Base-by-base conservation (phyloP, 495 filamentous ascomycete genomes). In the Neurospora discreta region DNA sequence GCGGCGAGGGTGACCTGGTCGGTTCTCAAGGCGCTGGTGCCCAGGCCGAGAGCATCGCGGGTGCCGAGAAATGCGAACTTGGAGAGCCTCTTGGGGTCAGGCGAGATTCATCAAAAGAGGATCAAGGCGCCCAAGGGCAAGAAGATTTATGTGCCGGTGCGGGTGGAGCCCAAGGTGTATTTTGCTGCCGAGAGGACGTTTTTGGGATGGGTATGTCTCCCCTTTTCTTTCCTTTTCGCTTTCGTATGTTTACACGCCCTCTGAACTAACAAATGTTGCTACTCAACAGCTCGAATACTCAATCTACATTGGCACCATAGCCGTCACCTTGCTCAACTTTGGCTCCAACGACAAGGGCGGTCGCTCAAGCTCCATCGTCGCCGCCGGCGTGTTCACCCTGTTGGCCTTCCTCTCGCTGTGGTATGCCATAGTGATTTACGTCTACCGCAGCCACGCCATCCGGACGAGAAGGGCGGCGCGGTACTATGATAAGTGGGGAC, bases 121-220 rank as follows among this genome's bases (percentile, higher is more conserved):
- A 95, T 97, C 85, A 91, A 89, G 75, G 95, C 95, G 23, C 95
- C 95, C 10, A 91, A 90, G 79, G 94, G 94, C 30, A 98, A 98
- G 81, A 87, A 84, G 76, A 99, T 99, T 75, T 93, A 97, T 74
- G 95, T 99, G 30, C 95, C 94, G 39, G 90, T 98, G 58, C 89
- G 95, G 69, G 93, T 99, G 67, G 95, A 99, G 82, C 95, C 95
- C 3, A 99, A 99, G 80, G 95, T 99, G 73, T 96, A 94, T 81
- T 97, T 99, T 75, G 95, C 95, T 33, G 93, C 93, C 9, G 95
- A 99, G 78, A 88, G 95, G 72, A 99, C 95, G 15, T 99, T 97
- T 81, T 87, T 99, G 73, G 91, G 93, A 43, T 99, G 95, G 95
- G 88, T 89, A 82, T 77, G 85, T 80, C 1, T 1, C 7, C 5